Conservation (phyloP, 495 filamentous ascomycete species). For the Platismatia glauca region DNA sequence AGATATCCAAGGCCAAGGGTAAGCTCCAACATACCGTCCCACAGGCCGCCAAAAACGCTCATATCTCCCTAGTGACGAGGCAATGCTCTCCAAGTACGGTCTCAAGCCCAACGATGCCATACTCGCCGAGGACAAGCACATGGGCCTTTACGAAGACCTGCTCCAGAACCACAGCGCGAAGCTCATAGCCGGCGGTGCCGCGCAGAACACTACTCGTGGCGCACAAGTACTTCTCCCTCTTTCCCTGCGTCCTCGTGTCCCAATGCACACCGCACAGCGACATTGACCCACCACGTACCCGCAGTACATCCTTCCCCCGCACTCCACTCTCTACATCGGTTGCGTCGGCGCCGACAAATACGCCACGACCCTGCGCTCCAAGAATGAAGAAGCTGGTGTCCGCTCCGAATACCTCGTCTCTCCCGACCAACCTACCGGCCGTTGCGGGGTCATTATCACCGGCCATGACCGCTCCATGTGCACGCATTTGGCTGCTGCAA, state of each 20-base stretch:
- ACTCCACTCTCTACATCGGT: conserved; percentile 85
- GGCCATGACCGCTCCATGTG: conserved; percentile 87
- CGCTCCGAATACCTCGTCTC: conserved; percentile 90
- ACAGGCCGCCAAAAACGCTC: not conserved
- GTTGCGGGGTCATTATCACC: conserved; percentile 94
- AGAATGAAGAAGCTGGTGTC: conserved; percentile 72
- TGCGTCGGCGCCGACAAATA: conserved; percentile 89
- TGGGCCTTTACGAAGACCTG: conserved; percentile 83
- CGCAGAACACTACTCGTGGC: conserved; percentile 95
- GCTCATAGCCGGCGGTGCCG: conserved; percentile 91
- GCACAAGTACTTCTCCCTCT: conserved; percentile 50
- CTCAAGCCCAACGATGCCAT: conserved; percentile 96
- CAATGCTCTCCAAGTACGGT: conserved; percentile 80
- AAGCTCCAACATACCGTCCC: conserved; percentile 22
- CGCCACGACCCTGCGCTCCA: conserved; percentile 71
- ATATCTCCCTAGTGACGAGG: conserved; percentile 46
- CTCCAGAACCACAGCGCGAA: conserved; percentile 79
- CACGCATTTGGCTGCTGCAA: conserved; percentile 93
- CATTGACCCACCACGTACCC: not conserved
- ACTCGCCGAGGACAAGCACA: conserved; percentile 85
- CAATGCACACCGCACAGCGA: conserved; percentile 5
- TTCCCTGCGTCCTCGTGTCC: not conserved
- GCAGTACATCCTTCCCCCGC: conserved; percentile 80
- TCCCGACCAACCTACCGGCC: conserved; percentile 69
- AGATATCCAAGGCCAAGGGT: conserved; percentile 91